A percentile compares a stretch with the other conserved stretches of the same genome.
phyloP scores from a whole-genome alignment of 805 yeast genomes.

The Pichia gijzeniarum region DNA sequence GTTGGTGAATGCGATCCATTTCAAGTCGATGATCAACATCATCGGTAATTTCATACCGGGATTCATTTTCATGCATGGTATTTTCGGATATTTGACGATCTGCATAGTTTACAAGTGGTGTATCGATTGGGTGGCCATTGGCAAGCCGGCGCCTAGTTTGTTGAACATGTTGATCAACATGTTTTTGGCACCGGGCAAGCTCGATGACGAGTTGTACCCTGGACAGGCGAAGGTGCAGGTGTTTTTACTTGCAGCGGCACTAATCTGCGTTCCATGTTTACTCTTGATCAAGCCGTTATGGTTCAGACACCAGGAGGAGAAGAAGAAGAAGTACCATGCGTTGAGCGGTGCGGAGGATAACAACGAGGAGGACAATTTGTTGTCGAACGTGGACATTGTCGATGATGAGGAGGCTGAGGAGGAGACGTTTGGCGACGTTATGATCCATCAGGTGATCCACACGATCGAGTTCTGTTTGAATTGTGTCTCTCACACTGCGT shows the following conservation, averaged over 20 bases:
- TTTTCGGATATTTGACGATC: slow-evolving; percentile 65
- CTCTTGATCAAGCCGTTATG: slow-evolving; percentile 57
- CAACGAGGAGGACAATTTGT: slow-evolving; percentile 28
- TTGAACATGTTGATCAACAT: slow-evolving; percentile 70
- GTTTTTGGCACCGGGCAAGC: slow-evolving; percentile 67
- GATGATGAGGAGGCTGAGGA: slow-evolving; percentile 43
- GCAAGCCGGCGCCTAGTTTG: slow-evolving; percentile 61
- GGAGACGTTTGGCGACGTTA: slow-evolving; percentile 82
- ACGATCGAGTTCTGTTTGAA: slow-evolving; percentile 96
- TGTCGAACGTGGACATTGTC: slow-evolving; percentile 29
- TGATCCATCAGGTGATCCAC: slow-evolving; percentile 96
- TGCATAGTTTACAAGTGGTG: slow-evolving; percentile 70
- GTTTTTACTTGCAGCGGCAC: slow-evolving; percentile 49
- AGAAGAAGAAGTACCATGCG: slow-evolving; percentile 36
- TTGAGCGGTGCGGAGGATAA: slow-evolving; percentile 18
- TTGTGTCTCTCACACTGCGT: slow-evolving; percentile 98
- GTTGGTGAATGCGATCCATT: slow-evolving; percentile 53
- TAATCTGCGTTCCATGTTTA: slow-evolving; percentile 71
- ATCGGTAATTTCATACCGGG: slow-evolving; percentile 73
- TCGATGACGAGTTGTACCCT: slow-evolving; percentile 58
- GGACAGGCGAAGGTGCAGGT: slow-evolving; percentile 62
- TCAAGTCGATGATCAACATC: slow-evolving; percentile 56
- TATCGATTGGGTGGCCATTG: slow-evolving; percentile 60
- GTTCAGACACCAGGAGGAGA: slow-evolving; percentile 40
- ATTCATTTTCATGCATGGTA: slow-evolving; percentile 65